Conservation (phyloP, 805 yeast genomes). For the Candida michaelii region DNA sequence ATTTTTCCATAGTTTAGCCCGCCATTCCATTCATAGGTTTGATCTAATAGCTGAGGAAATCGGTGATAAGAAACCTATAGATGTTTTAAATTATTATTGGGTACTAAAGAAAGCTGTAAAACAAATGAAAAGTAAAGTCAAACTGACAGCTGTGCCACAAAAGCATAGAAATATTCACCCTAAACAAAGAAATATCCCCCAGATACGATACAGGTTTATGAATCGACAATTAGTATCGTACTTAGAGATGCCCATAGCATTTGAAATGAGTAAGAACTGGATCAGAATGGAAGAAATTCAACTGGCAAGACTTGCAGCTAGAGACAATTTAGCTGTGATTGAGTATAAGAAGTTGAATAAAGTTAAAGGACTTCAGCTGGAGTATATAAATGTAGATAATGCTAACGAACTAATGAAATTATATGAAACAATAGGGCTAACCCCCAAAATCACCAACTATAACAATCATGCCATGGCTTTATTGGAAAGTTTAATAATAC, state of each 20-base stretch:
- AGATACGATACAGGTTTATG: constrained; percentile 6
- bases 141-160: neutral
- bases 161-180: neutral
- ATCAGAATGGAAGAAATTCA: constrained; percentile 36
- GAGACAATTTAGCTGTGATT: constrained; percentile 12
- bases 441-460: neutral
- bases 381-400: constrained; percentile 1
- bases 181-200: neutral
- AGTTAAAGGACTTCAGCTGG: neutral
- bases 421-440: neutral
- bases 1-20: constrained; percentile 50
- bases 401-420: constrained; percentile 1
- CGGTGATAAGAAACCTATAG: constrained; percentile 42
- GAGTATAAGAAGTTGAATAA: constrained; percentile 12
- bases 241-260: constrained; percentile 50
- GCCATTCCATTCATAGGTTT: constrained; percentile 49
- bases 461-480: neutral
- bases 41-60: constrained; percentile 40
- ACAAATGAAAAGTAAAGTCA: constrained; percentile 1
- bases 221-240: constrained; percentile 29
- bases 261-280: constrained; percentile 49
- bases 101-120: constrained; percentile 30
- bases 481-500: neutral
- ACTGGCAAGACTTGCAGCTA: constrained; percentile 13
- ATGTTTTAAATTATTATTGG: constrained; percentile 47